Conservation (phyloP, 1,284 basidiomycete species). For the Ustanciosporium gigantosporum region DNA sequence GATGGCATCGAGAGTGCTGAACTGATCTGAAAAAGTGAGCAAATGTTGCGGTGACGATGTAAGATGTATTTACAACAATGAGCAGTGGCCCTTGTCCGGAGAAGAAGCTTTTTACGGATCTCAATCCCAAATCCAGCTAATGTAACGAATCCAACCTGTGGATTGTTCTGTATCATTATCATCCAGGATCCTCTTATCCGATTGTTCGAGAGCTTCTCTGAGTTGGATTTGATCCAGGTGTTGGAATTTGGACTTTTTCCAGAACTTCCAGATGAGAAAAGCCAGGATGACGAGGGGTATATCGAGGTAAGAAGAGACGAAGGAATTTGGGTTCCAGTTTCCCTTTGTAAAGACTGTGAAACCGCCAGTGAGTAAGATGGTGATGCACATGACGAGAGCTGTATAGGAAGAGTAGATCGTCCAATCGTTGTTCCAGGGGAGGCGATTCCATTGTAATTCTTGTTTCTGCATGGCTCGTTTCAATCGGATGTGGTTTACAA, state of each 20-base stretch:
- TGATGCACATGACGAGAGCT: conserved; percentile 18
- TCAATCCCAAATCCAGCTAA: conserved; percentile 37
- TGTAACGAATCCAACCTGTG: conserved; percentile 10
- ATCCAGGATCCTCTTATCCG: conserved; percentile 5
- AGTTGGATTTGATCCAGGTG: conserved; percentile 16
- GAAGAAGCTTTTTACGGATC: too few species aligned
- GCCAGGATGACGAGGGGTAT: conserved; percentile 74
- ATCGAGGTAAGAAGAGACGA: conserved; percentile 79
- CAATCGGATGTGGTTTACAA: conserved; percentile 75
- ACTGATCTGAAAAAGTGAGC: not conserved
- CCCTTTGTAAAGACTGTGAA: conserved; percentile 45
- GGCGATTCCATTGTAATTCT: conserved; percentile 66
- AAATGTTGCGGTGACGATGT: not conserved
- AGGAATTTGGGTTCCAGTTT: conserved; percentile 66
- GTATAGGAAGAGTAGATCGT: conserved; percentile 55
- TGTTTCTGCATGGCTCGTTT: conserved; percentile 69
- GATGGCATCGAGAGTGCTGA: not conserved
- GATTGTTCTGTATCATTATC: conserved; percentile 8
- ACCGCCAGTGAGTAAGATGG: conserved; percentile 62
- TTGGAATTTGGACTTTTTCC: conserved; percentile 31
- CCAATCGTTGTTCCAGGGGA: conserved; percentile 61
- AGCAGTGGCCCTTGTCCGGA: too few species aligned
- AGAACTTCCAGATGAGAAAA: conserved; percentile 64
- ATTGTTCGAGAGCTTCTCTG: conserved; percentile 16
- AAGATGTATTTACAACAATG: too few species aligned